phyloP scores from a whole-genome alignment of 2,329 filamentous ascomycete species.

The Aspergillus novofumigatus region DNA sequence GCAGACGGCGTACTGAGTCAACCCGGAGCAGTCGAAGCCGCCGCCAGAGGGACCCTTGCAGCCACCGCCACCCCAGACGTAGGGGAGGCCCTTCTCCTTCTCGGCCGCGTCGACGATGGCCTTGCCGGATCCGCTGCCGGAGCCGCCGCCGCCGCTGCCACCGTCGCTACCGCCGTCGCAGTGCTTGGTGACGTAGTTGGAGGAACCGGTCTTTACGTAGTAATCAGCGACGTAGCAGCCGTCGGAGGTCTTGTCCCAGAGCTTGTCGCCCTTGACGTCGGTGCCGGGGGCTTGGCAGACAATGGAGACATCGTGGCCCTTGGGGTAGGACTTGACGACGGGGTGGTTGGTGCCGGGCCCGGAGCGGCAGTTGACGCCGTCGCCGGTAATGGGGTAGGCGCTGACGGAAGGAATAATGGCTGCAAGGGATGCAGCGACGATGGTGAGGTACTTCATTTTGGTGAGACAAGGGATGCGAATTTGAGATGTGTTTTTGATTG shows the following conservation, averaged over 20 bases:
- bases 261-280: constrained; percentile 9
- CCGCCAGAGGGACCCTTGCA: constrained; percentile 19
- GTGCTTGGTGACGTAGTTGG: constrained; percentile 11
- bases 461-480: neutral
- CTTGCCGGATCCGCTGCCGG: constrained; percentile 6
- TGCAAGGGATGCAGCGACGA: constrained; percentile 15
- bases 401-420: constrained; percentile 17
- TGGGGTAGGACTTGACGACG: constrained; percentile 13
- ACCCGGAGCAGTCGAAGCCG: constrained; percentile 25
- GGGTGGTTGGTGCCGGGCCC: constrained; percentile 15
- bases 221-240: constrained; percentile 19
- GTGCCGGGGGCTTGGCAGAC: constrained; percentile 12
- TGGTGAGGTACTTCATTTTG: constrained; percentile 4
- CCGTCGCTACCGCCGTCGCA: constrained; percentile 1
- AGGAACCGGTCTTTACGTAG: constrained; percentile 15
- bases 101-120: constrained; percentile 20
- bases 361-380: constrained; percentile 15
- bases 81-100: constrained; percentile 21
- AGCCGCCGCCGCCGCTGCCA: neutral
- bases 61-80: constrained; percentile 24
- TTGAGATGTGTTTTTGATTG: neutral
- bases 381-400: constrained; percentile 8
- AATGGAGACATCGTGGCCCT: constrained; percentile 8
- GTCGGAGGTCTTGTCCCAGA: constrained; percentile 19
- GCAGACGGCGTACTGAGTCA: constrained; percentile 24